phyloP scores from a whole-genome alignment of 306 rosid species.

The Astragalus glycyphyllos region DNA sequence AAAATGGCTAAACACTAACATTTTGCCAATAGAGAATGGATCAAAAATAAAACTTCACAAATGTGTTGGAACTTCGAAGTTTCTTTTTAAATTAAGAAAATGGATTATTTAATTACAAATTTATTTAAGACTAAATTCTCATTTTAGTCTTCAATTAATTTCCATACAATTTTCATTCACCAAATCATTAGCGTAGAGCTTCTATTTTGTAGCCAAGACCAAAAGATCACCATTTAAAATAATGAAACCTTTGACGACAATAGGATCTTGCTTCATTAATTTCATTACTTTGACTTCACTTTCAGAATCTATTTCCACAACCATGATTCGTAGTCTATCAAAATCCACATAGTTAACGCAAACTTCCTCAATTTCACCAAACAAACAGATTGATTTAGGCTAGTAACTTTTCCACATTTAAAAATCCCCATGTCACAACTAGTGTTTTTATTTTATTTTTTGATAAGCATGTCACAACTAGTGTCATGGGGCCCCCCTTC shows the following conservation, averaged over 20 bases:
- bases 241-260: background rate
- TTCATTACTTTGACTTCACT: conserved; percentile 26
- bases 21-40: too few species aligned
- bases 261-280: background rate
- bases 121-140: too few species aligned
- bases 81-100: too few species aligned
- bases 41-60: too few species aligned
- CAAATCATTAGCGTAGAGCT: conserved; percentile 2
- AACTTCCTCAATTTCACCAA: conserved; percentile 22
- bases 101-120: too few species aligned
- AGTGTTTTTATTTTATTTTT: too few species aligned
- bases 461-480: conserved; percentile 19
- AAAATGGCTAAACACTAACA: too few species aligned
- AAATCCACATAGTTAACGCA: background rate
- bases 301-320: conserved; percentile 12
- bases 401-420: background rate
- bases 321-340: background rate
- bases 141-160: too few species aligned
- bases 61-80: too few species aligned
- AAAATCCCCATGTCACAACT: conserved; percentile 31
- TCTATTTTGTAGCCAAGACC: background rate
- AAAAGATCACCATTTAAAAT: conserved; percentile 28
- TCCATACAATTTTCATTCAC: too few species aligned
- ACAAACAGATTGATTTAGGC: background rate
- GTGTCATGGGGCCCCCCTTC: background rate